phyloP scores from a whole-genome alignment of 2,329 filamentous ascomycete genomes.

The Colletotrichum caudatum region DNA sequence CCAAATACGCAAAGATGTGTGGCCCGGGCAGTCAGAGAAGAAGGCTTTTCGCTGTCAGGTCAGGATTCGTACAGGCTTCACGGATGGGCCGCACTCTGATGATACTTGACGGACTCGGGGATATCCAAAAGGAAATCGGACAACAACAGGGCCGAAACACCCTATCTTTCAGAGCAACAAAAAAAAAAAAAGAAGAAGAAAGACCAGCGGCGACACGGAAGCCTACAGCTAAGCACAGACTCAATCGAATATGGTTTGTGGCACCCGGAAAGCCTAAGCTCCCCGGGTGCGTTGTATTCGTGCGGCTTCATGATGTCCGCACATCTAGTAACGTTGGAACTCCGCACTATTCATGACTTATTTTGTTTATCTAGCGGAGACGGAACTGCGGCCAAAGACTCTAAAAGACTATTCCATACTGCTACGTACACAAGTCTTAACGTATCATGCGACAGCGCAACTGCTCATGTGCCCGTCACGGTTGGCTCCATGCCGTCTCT shows the following conservation, averaged over 20 bases:
- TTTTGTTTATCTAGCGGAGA: neutral
- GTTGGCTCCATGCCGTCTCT: too few species aligned
- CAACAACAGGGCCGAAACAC: too few species aligned
- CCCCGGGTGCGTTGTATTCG: neutral
- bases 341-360: neutral
- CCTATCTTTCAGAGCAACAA: neutral
- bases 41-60: neutral
- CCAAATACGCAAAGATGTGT: neutral
- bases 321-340: neutral
- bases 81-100: neutral
- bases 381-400: neutral
- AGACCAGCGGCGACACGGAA: neutral
- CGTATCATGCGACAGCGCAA: too few species aligned
- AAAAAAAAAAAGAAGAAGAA: too few species aligned
- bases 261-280: neutral
- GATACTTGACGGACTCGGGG: neutral
- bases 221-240: neutral
- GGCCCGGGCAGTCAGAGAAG: neutral
- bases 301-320: neutral
- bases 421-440: neutral
- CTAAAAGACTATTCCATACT: neutral
- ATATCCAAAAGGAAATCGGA: neutral
- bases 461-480: too few species aligned
- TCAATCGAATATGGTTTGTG: neutral
- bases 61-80: neutral